Conservation (phyloP, 1,139 yeast species). For the Oligophagozyma castellii region DNA sequence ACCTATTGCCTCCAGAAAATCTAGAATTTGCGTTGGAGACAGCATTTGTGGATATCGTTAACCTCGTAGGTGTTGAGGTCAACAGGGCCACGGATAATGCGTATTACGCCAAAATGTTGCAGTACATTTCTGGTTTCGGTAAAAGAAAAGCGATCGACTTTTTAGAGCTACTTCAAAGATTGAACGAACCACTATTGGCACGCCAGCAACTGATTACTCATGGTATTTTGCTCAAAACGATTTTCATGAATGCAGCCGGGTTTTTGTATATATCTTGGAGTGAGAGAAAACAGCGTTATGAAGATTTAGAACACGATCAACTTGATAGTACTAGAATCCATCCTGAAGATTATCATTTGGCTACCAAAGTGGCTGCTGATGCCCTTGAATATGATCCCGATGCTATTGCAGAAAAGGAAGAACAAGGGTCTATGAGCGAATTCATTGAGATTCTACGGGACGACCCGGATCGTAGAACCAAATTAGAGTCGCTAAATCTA, state of each 20-base stretch:
- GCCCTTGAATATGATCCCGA: conserved; percentile 94
- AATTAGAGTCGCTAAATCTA: conserved; percentile 74
- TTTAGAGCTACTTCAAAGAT: conserved; percentile 57
- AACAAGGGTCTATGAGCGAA: conserved; percentile 49
- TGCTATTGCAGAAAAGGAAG: conserved; percentile 69
- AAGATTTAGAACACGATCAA: conserved; percentile 56
- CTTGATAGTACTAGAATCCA: conserved; percentile 93
- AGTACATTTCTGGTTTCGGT: conserved; percentile 81
- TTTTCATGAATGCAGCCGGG: conserved; percentile 86
- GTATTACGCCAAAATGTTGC: conserved; percentile 57
- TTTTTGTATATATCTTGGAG: conserved; percentile 69
- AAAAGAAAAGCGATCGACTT: conserved; percentile 89
- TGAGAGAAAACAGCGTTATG: conserved; percentile 31
- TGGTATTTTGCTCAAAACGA: conserved; percentile 61
- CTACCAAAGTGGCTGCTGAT: conserved; percentile 95
- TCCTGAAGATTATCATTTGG: conserved; percentile 93
- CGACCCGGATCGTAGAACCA: conserved; percentile 43
- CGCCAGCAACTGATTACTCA: conserved; percentile 64
- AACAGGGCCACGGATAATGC: conserved; percentile 69
- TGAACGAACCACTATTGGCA: conserved; percentile 51
- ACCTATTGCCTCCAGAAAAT: conserved; percentile 49
- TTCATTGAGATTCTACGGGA: conserved; percentile 69
- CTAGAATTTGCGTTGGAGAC: conserved; percentile 60
- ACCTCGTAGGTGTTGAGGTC: conserved; percentile 85
- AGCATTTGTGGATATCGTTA: conserved; percentile 79